phyloP scores from a whole-genome alignment of 2,329 filamentous ascomycete species.

The Cryphonectria nitschkei region DNA sequence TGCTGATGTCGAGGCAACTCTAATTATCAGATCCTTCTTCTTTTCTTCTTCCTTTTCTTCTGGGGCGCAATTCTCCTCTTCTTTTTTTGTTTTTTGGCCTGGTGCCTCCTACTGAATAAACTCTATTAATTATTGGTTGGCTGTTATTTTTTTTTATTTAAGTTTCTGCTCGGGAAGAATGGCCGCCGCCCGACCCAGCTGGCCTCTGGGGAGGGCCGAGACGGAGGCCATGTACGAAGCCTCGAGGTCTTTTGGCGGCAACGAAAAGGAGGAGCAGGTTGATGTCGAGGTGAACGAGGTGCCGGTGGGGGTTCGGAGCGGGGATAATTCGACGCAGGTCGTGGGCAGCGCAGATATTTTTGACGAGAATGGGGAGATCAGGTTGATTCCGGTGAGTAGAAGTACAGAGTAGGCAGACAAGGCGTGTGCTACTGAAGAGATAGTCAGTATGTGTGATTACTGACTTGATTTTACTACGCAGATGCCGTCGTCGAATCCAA shows the following conservation, averaged over 20 bases:
- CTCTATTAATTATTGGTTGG: neutral
- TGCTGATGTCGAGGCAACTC: neutral
- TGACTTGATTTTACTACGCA: slow-evolving; percentile 24
- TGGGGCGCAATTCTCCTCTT: no score
- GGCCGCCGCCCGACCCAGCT: slow-evolving; percentile 17
- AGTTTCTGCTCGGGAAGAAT: neutral
- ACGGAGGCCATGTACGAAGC: slow-evolving; percentile 1
- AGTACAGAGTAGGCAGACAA: neutral
- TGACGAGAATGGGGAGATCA: slow-evolving; percentile 32
- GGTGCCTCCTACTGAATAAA: slow-evolving; percentile 11
- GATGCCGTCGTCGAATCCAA: slow-evolving; percentile 39
- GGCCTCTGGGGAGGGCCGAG: slow-evolving; percentile 21
- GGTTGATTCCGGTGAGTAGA: slow-evolving; percentile 31
- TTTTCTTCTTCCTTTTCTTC: neutral
- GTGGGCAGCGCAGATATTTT: slow-evolving; percentile 32
- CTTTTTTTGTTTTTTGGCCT: slow-evolving; percentile 8
- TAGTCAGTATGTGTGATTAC: neutral
- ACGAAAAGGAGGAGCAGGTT: slow-evolving; percentile 18
- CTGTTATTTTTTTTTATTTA: neutral
- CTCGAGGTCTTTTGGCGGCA: slow-evolving; percentile 10
- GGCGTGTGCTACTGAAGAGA: neutral
- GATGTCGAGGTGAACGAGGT: slow-evolving; percentile 16
- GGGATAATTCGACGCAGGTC: slow-evolving; percentile 23
- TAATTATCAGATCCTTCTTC: neutral
- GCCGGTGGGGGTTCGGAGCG: neutral